Evolutionary conservation across 2,329 filamentous ascomycete species (phyloP), one percentile per base, ranked within the genome.

Genomic region (Coniochaeta sp.): DNA sequence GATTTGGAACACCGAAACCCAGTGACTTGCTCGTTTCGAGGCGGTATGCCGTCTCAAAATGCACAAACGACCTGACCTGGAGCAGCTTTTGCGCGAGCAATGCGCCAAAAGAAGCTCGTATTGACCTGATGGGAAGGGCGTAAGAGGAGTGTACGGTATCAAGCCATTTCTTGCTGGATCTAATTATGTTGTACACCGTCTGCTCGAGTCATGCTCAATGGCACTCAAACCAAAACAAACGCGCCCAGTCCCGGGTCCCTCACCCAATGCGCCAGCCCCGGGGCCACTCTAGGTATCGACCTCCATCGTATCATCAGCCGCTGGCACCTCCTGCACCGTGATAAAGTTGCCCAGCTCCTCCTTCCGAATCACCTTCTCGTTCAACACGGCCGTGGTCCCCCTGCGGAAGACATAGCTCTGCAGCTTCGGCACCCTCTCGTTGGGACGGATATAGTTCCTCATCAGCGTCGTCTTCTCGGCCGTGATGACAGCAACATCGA

Each of bases 401-500:
- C 87, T 86, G 67, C 82, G 80, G 81, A 97, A 99, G 69, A 85
- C 85, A 81, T 99, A 99, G 79, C 92, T 95, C 79, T 92, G 87
- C 75, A 95, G 84, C 85, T 99, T 99, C 74, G 89, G 83, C 68
- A 86, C 89, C 73, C 96, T 87, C 81, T 92, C 87, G 77, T 99
- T 99, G 61, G 95, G 95, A 74, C 84, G 93, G 74, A 96, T 89
- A 80, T 90, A 95, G 79, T 96, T 96, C 71, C 95, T 85, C 83
- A 96, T 83, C 72, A 99, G 77, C 30, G 90, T 95, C 30, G 95
- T 96, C 87, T 96, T 97, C 69, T 97, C 93, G 69, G 88, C 84
- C 63, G 93, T 96, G 73, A 99, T 99, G 69, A 99, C 85, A 65
- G 92, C 93, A 36, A 99, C 90, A 72, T 99, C 96, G 61, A 99